Evolutionary conservation across 2,329 filamentous ascomycete species (phyloP), one percentile per base, ranked within the genome.

Genomic region (Aspergillus oerlinghausenensis): DNA sequence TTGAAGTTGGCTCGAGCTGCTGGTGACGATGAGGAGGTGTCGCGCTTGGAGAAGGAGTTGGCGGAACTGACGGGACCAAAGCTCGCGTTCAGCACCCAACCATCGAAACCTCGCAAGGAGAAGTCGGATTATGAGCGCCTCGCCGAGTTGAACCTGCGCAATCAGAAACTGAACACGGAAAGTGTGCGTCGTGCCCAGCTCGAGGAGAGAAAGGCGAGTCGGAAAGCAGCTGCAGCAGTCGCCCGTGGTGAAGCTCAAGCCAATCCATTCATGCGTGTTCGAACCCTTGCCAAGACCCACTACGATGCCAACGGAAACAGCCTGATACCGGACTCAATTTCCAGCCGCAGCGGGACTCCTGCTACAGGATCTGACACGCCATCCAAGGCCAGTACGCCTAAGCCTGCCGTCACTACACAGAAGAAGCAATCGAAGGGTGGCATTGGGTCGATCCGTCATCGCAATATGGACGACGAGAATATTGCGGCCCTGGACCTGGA

Each of bases 161-260:
- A 96, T 74, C 87, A 93, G 60, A 86, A 87, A 57, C 83, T 87
- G 64, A 97, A 97, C 68, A 83, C 84, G n/a, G 90, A 96, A 70
- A 87, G 89, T 50, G 89, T 97, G n/a, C 90, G 93, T 58, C 89
- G 90, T 72, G 93, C 92, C 0, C 89, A 97, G 70, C 80, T 96
- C 55, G 88, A 88, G 64, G 94, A 99, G 76, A 84, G 87, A 65
- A 83, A 83, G 51, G 82, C 81, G 62, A 79, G 79, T 65, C 84
- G 83, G 61, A 83, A 83, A 71, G 81, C 80, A 48, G 85, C 85
- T 62, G 81, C 80, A 56, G 84, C 83, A 45, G 74, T 86, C 49
- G 84, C 84, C 59, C 82, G 85, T 42, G 86, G 86, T 55, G 87
- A 89, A 68, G 77, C 79, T 1, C 79, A 84, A 35, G 75, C 73